Evolutionary conservation across 192 early-diverging fungal species (phyloP), one percentile per base, ranked within the genome.

Genomic region (Dissophora ornata): DNA sequence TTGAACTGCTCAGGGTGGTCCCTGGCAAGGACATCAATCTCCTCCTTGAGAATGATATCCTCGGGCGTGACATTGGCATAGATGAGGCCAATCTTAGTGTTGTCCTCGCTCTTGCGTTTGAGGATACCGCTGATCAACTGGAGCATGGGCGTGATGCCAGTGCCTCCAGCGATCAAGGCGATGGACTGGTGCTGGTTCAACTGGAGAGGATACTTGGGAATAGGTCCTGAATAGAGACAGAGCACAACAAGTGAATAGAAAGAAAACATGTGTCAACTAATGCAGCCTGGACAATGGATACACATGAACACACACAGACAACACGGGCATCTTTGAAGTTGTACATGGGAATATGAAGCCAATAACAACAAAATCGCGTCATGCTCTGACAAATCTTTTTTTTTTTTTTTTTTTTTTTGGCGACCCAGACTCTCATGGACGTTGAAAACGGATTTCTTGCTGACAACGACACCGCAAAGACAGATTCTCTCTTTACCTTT

Each of bases 131-230:
- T 81, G 34, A 93, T 85, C 21, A 94, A 45, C 34, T 69, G 66
- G 38, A 69, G 49, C 84, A 87, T 88, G 49, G 90, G 90, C 8
- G 91, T 90, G 62, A 93, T 85, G 44, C 90, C 91, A 26, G 89
- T 87, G n/a, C 92, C 91, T 24, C 90, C 90, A 44, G 90, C 90
- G 70, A 94, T 78, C 85, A 94, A 69, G 21, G 82, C 87, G 47
- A 92, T 81, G 40, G 86, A 58, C 29, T 83, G 42, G 55, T 80
- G 79, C 69, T 88, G 69, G 77, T 89, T 90, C 19, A 84, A 33
- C 44, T 80, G 71, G 68, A 89, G 88, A 36, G 67, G 42, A 57
- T 79, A 86, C 81, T 92, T 90, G 34, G 60, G 62, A 57, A 90
- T 85, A 57, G 92, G 92, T 0, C 92, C 92, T 69, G n/a, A n/a